phyloP scores from a whole-genome alignment of 2,329 filamentous ascomycete species.

The Escovopsis sp. region DNA sequence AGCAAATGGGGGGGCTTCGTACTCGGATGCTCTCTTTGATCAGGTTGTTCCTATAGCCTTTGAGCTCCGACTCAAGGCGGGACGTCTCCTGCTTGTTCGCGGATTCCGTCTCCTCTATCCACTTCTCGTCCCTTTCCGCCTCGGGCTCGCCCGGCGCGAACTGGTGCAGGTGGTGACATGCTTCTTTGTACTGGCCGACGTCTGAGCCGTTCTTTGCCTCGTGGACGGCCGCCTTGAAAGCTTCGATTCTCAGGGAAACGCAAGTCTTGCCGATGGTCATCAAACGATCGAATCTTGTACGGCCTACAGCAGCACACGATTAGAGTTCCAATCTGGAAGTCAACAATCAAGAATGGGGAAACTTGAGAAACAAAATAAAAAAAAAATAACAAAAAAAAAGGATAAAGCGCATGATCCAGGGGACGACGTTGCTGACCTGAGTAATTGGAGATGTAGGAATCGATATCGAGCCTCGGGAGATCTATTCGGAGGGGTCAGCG shows the following conservation, averaged over 20 bases:
- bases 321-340: too few relatives aligned
- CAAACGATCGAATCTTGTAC: slow-evolving; percentile 68
- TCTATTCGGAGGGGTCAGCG: slow-evolving; percentile 31
- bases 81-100: slow-evolving; percentile 55
- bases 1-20: slow-evolving; percentile 7
- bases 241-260: slow-evolving; percentile 61
- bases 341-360: background rate
- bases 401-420: background rate
- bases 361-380: background rate
- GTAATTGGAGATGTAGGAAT: slow-evolving; percentile 84
- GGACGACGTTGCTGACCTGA: slow-evolving; percentile 38
- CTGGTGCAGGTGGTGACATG: slow-evolving; percentile 48
- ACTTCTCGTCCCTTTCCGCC: slow-evolving; percentile 51
- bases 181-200: slow-evolving; percentile 53
- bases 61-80: slow-evolving; percentile 71
- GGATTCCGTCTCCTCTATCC: slow-evolving; percentile 55
- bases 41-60: slow-evolving; percentile 89
- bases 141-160: slow-evolving; percentile 55
- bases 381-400: background rate
- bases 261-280: slow-evolving; percentile 69
- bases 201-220: slow-evolving; percentile 69
- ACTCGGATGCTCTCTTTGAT: slow-evolving; percentile 95
- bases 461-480: slow-evolving; percentile 76
- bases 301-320: slow-evolving; percentile 35
- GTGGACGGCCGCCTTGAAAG: slow-evolving; percentile 59